These are phyloP conservation scores for Barnettozyma pratensis DNA, from an alignment of 805 yeast species.

Conservation along the genomic window DNA sequence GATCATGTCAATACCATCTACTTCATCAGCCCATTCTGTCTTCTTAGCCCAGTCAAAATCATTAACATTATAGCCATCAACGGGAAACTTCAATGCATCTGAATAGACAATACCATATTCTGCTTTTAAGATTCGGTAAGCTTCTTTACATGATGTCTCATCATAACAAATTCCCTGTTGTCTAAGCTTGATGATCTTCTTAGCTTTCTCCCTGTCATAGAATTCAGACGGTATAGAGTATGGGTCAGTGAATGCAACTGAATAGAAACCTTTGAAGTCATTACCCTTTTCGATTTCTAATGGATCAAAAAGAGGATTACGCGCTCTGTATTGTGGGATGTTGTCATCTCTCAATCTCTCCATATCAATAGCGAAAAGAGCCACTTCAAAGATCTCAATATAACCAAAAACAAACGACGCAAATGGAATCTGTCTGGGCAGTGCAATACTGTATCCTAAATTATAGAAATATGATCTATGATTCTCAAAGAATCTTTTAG, in stretches of 20 bases:
- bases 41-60: neutral
- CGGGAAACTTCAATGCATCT: slow-evolving; percentile 1
- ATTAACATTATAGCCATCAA: neutral
- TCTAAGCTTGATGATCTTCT: slow-evolving; percentile 1
- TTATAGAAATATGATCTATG: slow-evolving; percentile 4
- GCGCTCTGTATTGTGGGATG: neutral
- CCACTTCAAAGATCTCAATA: slow-evolving; percentile 9
- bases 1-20: neutral
- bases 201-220: slow-evolving; percentile 1
- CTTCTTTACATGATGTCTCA: slow-evolving; percentile 1
- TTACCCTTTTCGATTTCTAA: neutral
- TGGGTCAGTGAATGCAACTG: neutral
- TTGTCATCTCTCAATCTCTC: slow-evolving; percentile 3
- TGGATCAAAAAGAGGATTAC: neutral
- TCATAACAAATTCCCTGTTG: neutral
- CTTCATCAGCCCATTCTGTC: neutral
- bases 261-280: neutral
- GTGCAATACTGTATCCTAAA: slow-evolving; percentile 4
- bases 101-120: slow-evolving; percentile 1
- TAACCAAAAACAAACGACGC: slow-evolving; percentile 5
- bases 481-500: slow-evolving; percentile 2
- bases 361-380: slow-evolving; percentile 8
- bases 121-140: slow-evolving; percentile 1
- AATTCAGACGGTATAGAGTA: neutral
- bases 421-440: slow-evolving; percentile 6